Conservation (phyloP, 176 grass and related monocot genomes). For the Thalia dealbata region DNA sequence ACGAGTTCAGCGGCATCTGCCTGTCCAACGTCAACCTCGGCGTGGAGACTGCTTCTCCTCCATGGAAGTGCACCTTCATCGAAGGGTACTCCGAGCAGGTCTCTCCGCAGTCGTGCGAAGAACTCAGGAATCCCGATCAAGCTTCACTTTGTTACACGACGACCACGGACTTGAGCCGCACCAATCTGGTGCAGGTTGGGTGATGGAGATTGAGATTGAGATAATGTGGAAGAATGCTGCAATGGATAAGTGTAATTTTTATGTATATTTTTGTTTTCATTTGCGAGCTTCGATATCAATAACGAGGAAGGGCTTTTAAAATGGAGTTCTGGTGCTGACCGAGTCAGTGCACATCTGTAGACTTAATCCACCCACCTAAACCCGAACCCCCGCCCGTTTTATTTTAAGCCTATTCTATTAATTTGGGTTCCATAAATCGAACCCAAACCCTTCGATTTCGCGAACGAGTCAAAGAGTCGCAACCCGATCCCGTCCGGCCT, state of each 20-base stretch:
- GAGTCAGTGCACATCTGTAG: neutral
- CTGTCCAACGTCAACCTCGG: conserved; percentile 70
- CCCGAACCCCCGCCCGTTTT: neutral
- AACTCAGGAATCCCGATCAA: conserved; percentile 43
- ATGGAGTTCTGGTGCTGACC: no score
- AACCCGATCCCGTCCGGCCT: neutral
- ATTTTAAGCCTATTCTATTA: neutral
- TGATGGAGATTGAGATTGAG: neutral
- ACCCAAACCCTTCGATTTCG: neutral
- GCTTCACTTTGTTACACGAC: conserved; percentile 48
- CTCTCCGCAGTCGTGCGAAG: conserved; percentile 68
- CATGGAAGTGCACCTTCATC: conserved; percentile 76
- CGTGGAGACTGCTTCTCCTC: conserved; percentile 46
- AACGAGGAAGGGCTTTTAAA: no score
- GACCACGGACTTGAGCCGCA: neutral
- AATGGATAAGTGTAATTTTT: no score
- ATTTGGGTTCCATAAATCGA: conserved; percentile 2
- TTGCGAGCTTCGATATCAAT: no score
- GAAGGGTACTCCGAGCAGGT: conserved; percentile 81
- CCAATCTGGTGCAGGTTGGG: neutral
- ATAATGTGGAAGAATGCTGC: no score
- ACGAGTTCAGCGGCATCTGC: conserved; percentile 84
- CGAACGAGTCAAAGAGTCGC: neutral
- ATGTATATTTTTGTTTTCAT: no score
- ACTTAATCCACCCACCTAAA: neutral